Evolutionary conservation across 129 eudicot species (phyloP).

Genomic region (sunflower (Helianthus annuus)): DNA sequence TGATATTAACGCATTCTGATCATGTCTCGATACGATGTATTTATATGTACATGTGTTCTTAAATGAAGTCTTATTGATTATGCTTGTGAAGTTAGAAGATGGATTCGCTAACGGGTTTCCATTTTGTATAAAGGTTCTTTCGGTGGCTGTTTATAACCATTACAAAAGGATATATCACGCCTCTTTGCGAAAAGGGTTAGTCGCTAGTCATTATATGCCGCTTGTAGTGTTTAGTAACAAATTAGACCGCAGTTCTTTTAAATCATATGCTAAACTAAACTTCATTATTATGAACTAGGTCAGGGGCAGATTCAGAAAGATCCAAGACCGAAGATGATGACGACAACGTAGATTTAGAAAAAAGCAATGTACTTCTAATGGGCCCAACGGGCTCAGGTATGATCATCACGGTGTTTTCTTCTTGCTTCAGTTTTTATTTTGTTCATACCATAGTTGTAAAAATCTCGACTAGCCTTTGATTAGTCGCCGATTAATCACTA

Average conservation of each 20-base stretch:
- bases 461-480: too few species aligned
- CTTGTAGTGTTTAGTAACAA: constrained; percentile 2
- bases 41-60: not conserved
- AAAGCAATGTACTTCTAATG: constrained; percentile 94
- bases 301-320: constrained; percentile 56
- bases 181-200: constrained; percentile 73
- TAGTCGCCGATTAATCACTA: too few species aligned
- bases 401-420: constrained; percentile 11
- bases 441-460: not conserved
- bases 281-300: constrained; percentile 44
- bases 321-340: constrained; percentile 59
- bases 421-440: not conserved
- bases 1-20: constrained; percentile 7
- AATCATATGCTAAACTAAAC: constrained; percentile 22
- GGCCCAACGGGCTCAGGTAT: constrained; percentile 99
- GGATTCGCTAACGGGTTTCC: not conserved
- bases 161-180: constrained; percentile 86
- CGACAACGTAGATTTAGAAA: constrained; percentile 88
- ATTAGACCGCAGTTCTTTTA: not conserved
- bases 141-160: constrained; percentile 97
- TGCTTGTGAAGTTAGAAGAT: too few species aligned
- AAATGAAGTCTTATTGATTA: constrained; percentile 3
- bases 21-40: not conserved
- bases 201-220: constrained; percentile 10
- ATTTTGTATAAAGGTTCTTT: constrained; percentile 61